These are phyloP conservation scores for Neurospora sp. DNA, from an alignment of 495 filamentous ascomycete genomes.

Conservation along the genomic window DNA sequence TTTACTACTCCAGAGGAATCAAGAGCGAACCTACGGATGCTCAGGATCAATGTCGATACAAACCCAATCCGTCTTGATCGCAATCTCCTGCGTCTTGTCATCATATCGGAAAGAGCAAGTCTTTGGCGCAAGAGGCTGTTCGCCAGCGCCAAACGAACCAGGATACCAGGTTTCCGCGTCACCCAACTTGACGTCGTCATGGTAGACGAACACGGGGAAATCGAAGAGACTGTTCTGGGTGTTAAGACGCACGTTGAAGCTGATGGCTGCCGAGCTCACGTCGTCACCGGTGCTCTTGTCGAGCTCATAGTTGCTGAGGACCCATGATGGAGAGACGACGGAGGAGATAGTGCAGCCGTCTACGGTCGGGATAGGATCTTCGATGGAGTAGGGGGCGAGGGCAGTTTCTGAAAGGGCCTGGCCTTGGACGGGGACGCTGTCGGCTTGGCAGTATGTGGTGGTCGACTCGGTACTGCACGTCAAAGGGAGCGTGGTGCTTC, in stretches of 20 bases:
- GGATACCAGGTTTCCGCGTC: slow-evolving; percentile 11
- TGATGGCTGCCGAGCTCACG: slow-evolving; percentile 3
- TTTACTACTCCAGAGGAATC: too few relatives aligned
- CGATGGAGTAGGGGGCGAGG: slow-evolving; percentile 17
- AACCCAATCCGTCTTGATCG: slow-evolving; percentile 14
- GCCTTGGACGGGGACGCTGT: slow-evolving; percentile 5
- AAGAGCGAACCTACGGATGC: too few relatives aligned
- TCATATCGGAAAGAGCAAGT: slow-evolving; percentile 12
- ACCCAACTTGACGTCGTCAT: slow-evolving; percentile 1
- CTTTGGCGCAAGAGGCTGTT: slow-evolving; percentile 9
- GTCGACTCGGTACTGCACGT: not conserved
- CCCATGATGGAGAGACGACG: slow-evolving; percentile 15
- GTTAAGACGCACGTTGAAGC: slow-evolving; percentile 18
- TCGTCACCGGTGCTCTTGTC: slow-evolving; percentile 1
- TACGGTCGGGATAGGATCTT: slow-evolving; percentile 12
- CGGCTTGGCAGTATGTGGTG: not conserved
- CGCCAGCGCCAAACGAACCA: slow-evolving; percentile 10
- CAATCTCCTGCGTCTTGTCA: slow-evolving; percentile 1
- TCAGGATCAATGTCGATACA: slow-evolving; percentile 17
- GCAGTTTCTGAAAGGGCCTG: slow-evolving; percentile 1
- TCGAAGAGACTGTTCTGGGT: slow-evolving; percentile 10
- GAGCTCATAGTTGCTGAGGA: slow-evolving; percentile 13
- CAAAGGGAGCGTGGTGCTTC: slow-evolving; percentile 1
- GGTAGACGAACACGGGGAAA: slow-evolving; percentile 6
- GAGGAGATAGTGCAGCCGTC: slow-evolving; percentile 23